Evolutionary conservation across 2,329 filamentous ascomycete genomes (phyloP).

Genomic region (Beauveria caledonica): DNA sequence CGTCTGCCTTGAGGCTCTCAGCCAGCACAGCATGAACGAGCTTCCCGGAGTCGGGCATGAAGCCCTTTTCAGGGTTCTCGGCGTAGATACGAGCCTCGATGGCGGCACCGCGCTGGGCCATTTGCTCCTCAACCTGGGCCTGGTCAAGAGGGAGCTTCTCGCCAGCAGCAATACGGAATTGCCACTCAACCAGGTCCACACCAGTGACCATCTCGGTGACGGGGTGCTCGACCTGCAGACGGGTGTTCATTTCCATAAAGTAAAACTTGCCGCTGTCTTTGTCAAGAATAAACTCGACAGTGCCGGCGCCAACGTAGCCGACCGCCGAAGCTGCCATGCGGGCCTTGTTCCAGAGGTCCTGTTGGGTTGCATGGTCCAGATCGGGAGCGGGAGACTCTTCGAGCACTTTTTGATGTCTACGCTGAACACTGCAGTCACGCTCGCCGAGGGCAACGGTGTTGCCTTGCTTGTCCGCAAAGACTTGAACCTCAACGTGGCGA

Average conservation of each 20-base stretch:
- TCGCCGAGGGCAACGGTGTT: slow-evolving; percentile 79
- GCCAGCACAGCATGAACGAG: slow-evolving; percentile 78
- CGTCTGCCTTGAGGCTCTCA: slow-evolving; percentile 44
- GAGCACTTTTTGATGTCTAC: slow-evolving; percentile 83
- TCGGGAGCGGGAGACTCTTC: slow-evolving; percentile 80
- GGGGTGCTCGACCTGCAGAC: slow-evolving; percentile 93
- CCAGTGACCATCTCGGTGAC: slow-evolving; percentile 69
- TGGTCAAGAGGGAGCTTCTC: slow-evolving; percentile 50
- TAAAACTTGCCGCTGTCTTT: slow-evolving; percentile 74
- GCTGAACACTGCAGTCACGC: slow-evolving; percentile 79
- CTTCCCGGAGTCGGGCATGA: slow-evolving; percentile 87
- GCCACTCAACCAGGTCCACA: slow-evolving; percentile 83
- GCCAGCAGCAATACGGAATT: slow-evolving; percentile 65
- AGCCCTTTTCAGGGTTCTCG: slow-evolving; percentile 84
- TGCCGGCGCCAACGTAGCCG: slow-evolving; percentile 82
- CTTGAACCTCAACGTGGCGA: slow-evolving; percentile 81
- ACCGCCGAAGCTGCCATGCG: slow-evolving; percentile 63
- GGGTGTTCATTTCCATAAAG: slow-evolving; percentile 78
- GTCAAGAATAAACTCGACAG: slow-evolving; percentile 85
- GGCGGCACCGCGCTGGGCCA: slow-evolving; percentile 69
- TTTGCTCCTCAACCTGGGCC: slow-evolving; percentile 61
- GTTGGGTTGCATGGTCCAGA: slow-evolving; percentile 47
- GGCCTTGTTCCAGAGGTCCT: slow-evolving; percentile 59
- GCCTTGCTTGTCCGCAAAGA: slow-evolving; percentile 76
- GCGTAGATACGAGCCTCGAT: slow-evolving; percentile 97